Conservation (phyloP, 345 rosid genomes). For the Salix purpurea region DNA sequence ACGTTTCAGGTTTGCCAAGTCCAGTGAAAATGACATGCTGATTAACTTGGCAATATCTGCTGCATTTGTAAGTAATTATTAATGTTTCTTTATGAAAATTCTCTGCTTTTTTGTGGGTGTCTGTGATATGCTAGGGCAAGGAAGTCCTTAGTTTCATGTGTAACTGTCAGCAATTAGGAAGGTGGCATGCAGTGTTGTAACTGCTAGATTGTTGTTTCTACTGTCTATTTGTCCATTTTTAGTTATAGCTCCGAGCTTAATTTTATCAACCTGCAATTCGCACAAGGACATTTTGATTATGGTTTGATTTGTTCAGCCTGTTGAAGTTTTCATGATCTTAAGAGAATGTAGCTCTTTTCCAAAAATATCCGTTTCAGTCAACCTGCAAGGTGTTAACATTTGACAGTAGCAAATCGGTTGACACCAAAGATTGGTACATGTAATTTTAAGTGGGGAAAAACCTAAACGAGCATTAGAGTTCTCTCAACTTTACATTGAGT, state of each 20-base stretch:
- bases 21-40: conserved; percentile 50
- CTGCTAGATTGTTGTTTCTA: background rate
- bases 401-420: no score
- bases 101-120: background rate
- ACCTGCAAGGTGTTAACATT: no score
- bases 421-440: no score
- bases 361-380: no score
- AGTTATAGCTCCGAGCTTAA: background rate
- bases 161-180: background rate
- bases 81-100: background rate
- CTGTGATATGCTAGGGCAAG: background rate
- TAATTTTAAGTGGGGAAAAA: no score
- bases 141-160: background rate
- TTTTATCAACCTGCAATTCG: background rate
- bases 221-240: background rate
- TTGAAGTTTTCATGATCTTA: background rate
- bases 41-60: conserved; percentile 89
- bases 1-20: conserved; percentile 65
- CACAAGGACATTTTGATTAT: background rate
- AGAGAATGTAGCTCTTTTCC: background rate
- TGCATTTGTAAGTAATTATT: conserved; percentile 68
- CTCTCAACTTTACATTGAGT: no score
- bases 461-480: no score
- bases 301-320: background rate
- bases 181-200: background rate